phyloP scores from a whole-genome alignment of 2,329 filamentous ascomycete species.

The Septoria petroselini region DNA sequence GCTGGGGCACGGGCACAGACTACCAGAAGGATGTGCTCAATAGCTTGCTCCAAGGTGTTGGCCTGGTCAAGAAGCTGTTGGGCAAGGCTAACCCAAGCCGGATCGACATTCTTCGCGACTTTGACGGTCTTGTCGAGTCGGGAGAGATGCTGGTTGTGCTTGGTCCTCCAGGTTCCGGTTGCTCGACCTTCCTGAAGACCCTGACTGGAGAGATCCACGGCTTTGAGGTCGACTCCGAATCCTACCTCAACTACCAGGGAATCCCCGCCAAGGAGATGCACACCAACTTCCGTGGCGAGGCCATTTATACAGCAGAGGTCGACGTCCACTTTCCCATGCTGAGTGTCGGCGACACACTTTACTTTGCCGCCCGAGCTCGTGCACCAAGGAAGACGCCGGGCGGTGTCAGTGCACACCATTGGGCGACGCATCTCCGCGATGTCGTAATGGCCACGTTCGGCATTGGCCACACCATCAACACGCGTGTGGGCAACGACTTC shows the following conservation, averaged over 20 bases:
- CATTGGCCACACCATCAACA: conserved; percentile 70
- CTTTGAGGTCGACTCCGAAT: conserved; percentile 65
- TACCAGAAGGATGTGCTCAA: conserved; percentile 53
- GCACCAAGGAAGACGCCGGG: conserved; percentile 61
- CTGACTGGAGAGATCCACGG: conserved; percentile 80
- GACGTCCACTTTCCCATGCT: conserved; percentile 78
- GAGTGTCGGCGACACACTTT: conserved; percentile 73
- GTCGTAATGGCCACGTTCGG: conserved; percentile 74
- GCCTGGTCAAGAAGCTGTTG: conserved; percentile 38
- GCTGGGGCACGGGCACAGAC: conserved; percentile 49
- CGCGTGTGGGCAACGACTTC: conserved; percentile 71
- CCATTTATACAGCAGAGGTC: conserved; percentile 81
- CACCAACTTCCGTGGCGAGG: conserved; percentile 73
- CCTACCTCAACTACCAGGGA: conserved; percentile 81
- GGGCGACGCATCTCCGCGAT: conserved; percentile 63
- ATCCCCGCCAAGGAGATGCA: conserved; percentile 72
- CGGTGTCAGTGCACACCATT: conserved; percentile 55
- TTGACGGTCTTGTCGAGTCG: conserved; percentile 65
- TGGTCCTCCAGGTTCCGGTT: conserved; percentile 66
- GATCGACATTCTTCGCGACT: conserved; percentile 62
- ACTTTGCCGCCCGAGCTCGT: conserved; percentile 70
- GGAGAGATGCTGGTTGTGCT: conserved; percentile 76
- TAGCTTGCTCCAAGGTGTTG: conserved; percentile 43
- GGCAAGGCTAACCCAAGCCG: conserved; percentile 34
- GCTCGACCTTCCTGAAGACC: conserved; percentile 81